Percentiles rank a stretch among this genome's conserved stretches.
Evolutionary conservation across 345 rosid species (phyloP).

Genomic region (Salix caprea): DNA sequence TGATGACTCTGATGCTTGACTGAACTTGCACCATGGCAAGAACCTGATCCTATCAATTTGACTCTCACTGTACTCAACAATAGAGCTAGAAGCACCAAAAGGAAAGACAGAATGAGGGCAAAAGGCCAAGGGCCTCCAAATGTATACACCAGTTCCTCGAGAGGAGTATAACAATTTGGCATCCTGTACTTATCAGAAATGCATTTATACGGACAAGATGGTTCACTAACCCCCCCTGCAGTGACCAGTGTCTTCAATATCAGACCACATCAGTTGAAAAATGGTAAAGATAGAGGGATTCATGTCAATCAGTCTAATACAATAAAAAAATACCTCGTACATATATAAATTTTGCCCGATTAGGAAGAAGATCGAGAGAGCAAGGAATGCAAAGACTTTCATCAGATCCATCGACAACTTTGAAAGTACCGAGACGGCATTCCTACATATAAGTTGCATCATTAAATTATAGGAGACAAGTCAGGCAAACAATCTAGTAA

Average conservation of each 20-base stretch:
- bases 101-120: slow-evolving; percentile 60
- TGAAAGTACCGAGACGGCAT: slow-evolving; percentile 94
- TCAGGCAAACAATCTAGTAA: neutral
- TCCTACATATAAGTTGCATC: slow-evolving; percentile 46
- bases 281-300: slow-evolving; percentile 5
- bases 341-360: slow-evolving; percentile 70
- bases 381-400: slow-evolving; percentile 78
- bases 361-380: slow-evolving; percentile 72
- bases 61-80: slow-evolving; percentile 65
- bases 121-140: slow-evolving; percentile 96
- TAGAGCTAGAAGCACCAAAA: slow-evolving; percentile 67
- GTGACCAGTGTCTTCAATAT: slow-evolving; percentile 15
- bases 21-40: slow-evolving; percentile 48
- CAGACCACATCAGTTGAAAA: slow-evolving; percentile 14
- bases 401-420: slow-evolving; percentile 82
- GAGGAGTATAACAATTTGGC: slow-evolving; percentile 96
- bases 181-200: slow-evolving; percentile 84
- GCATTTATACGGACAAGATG: slow-evolving; percentile 80
- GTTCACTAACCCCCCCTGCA: slow-evolving; percentile 75
- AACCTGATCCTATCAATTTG: slow-evolving; percentile 59
- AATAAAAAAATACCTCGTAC: slow-evolving; percentile 58
- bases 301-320: neutral
- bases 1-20: slow-evolving; percentile 59
- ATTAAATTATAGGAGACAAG: neutral
- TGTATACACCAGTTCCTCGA: slow-evolving; percentile 81